Evolutionary conservation across 805 yeast species (phyloP).

Genomic region (Monosporozyma solicola): DNA sequence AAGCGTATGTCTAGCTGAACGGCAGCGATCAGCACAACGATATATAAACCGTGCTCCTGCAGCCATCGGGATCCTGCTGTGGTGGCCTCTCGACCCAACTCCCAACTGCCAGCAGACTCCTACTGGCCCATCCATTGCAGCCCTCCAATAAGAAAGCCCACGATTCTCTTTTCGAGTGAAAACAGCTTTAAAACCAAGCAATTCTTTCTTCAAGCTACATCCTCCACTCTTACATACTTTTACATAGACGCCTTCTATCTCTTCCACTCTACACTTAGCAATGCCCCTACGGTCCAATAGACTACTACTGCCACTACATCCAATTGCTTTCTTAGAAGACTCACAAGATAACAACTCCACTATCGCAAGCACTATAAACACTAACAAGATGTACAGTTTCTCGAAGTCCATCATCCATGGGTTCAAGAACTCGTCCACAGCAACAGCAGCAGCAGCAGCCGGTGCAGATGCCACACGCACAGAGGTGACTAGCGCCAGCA

Average conservation of each 20-base stretch:
- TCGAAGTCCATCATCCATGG: background rate
- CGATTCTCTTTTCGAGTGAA: background rate
- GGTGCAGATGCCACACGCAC: background rate
- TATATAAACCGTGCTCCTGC: too few relatives aligned
- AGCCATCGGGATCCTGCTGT: too few relatives aligned
- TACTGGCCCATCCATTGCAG: too few relatives aligned
- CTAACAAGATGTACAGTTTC: background rate
- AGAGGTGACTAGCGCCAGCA: background rate
- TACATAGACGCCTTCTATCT: background rate
- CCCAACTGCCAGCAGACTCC: too few relatives aligned
- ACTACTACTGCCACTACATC: background rate
- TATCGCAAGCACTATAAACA: background rate
- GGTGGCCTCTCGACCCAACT: too few relatives aligned
- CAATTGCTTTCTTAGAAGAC: too few relatives aligned
- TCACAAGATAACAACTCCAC: background rate
- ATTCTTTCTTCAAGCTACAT: background rate
- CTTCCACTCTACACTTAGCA: too few relatives aligned
- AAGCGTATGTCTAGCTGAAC: too few relatives aligned
- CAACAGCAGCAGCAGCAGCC: background rate
- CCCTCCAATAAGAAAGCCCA: too few relatives aligned
- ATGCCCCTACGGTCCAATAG: background rate
- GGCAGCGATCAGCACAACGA: too few relatives aligned
- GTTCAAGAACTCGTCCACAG: background rate
- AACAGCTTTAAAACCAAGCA: background rate
- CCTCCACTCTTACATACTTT: background rate